A percentile compares a stretch with the other conserved stretches of the same genome.
Conservation (phyloP, 179 eudicot genomes). For the Beta macrorhiza region DNA sequence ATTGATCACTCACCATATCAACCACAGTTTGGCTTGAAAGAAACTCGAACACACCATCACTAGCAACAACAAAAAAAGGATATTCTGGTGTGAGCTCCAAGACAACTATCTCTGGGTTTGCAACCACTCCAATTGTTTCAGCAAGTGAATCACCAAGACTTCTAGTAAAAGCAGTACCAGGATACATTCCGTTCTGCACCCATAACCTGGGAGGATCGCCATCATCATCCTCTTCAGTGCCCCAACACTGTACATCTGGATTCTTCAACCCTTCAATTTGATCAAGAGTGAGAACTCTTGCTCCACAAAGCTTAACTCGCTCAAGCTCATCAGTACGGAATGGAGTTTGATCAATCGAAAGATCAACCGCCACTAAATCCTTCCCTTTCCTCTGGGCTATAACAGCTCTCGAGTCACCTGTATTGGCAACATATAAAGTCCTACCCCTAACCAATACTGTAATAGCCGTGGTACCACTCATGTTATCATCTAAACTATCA, state of each 20-base stretch:
- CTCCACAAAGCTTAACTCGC: constrained; percentile 90
- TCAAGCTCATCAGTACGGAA: constrained; percentile 83
- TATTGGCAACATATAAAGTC: constrained; percentile 75
- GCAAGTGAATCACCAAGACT: constrained; percentile 97
- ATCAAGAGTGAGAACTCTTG: constrained; percentile 93
- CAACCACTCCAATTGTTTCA: constrained; percentile 89
- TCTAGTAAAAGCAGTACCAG: constrained; percentile 97
- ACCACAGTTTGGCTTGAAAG: constrained; percentile 94
- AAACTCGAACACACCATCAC: constrained; percentile 98
- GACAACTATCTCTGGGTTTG: constrained; percentile 83
- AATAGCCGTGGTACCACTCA: constrained; percentile 99
- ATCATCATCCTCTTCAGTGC: constrained; percentile 93
- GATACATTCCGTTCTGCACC: constrained; percentile 98
- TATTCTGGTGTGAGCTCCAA: constrained; percentile 82
- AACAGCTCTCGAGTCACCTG: constrained; percentile 97
- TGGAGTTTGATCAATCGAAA: constrained; percentile 94
- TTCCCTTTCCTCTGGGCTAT: constrained; percentile 81
- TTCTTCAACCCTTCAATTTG: constrained; percentile 97
- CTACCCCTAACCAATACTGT: constrained; percentile 81
- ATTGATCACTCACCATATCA: constrained; percentile 76
- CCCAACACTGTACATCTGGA: constrained; percentile 95
- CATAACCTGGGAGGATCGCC: constrained; percentile 99
- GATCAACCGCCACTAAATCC: constrained; percentile 76
- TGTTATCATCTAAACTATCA: constrained; percentile 84
- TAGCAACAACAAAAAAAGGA: constrained; percentile 92